These are phyloP conservation scores for Debaryomyces maramus DNA, from an alignment of 805 yeast genomes.

Conservation along the genomic window DNA sequence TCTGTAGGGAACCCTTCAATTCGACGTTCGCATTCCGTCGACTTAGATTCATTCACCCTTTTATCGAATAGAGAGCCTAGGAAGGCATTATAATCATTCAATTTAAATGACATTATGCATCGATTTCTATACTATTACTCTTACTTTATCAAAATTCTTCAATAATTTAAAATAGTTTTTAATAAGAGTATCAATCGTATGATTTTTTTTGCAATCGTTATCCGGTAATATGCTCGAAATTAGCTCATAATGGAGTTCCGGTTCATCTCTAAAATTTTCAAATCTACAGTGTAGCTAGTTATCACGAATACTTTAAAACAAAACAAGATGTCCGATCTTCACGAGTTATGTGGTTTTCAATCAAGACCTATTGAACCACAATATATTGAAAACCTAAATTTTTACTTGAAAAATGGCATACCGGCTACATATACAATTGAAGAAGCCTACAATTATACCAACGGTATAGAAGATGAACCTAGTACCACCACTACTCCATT, in stretches of 20 bases:
- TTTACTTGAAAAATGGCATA: conserved; percentile 59
- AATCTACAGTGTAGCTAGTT: not conserved
- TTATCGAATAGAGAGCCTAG: conserved; percentile 25
- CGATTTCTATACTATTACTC: not conserved
- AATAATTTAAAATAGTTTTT: no score
- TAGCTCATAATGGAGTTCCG: conserved; percentile 3
- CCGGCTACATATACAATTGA: conserved; percentile 84
- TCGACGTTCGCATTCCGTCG: not conserved
- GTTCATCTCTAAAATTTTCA: conserved; percentile 3
- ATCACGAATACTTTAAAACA: not conserved
- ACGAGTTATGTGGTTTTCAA: conserved; percentile 56
- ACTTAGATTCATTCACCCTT: not conserved
- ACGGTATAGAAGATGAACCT: conserved; percentile 38
- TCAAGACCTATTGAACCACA: conserved; percentile 50
- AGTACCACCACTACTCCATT: conserved; percentile 76
- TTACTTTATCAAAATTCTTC: no score
- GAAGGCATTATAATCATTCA: conserved; percentile 31
- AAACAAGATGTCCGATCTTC: conserved; percentile 65
- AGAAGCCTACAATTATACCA: conserved; percentile 62
- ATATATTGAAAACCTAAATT: conserved; percentile 47
- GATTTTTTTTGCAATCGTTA: conserved; percentile 4
- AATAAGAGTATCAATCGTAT: no score
- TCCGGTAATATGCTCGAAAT: not conserved
- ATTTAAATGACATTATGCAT: conserved; percentile 25
- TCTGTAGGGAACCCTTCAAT: conserved; percentile 19